These are phyloP conservation scores for Citrus unshiu DNA, from an alignment of 345 rosid species.

Conservation along the genomic window DNA sequence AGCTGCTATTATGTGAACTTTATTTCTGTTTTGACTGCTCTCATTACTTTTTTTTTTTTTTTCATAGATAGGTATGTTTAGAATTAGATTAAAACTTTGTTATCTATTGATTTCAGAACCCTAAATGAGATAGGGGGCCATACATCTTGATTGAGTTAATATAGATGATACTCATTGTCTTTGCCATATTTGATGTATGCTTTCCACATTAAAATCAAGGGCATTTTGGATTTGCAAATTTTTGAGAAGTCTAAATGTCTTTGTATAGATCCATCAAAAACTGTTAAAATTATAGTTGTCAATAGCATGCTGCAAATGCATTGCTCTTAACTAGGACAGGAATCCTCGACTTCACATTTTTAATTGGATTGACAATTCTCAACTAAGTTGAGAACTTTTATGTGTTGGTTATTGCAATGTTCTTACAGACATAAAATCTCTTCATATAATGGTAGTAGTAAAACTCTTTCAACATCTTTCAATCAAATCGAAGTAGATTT, in stretches of 20 bases:
- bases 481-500: not conserved
- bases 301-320: too few relatives aligned
- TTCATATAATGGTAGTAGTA: too few relatives aligned
- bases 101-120: not conserved
- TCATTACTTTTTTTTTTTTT: not conserved
- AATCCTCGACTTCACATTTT: not conserved
- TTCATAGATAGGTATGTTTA: not conserved
- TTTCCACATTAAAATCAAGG: not conserved
- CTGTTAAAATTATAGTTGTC: too few relatives aligned
- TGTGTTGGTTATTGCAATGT: too few relatives aligned
- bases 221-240: too few relatives aligned
- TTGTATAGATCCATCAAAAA: too few relatives aligned
- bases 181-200: not conserved
- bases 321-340: too few relatives aligned
- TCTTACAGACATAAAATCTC: too few relatives aligned
- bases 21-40: not conserved
- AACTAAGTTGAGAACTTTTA: not conserved
- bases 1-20: not conserved
- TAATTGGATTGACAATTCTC: not conserved
- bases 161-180: not conserved
- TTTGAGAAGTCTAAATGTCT: not conserved
- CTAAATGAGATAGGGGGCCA: not conserved
- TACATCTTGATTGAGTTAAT: not conserved
- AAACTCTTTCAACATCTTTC: not conserved
- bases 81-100: not conserved